Base-by-base conservation (phyloP, 1,284 basidiomycete genomes). In the Melampsora americana region DNA sequence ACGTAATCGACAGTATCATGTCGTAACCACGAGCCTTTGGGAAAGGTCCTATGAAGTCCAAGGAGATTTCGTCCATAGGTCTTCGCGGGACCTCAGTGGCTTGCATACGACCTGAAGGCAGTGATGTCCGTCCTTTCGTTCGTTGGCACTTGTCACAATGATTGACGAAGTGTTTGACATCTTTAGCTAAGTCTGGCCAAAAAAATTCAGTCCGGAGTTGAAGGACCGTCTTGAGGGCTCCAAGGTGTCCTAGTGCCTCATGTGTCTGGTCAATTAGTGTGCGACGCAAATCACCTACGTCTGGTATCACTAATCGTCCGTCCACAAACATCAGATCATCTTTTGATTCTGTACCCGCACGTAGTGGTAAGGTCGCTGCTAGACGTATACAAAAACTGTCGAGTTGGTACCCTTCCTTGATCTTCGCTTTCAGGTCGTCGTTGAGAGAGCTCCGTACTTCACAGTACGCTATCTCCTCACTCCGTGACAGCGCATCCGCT, bases 351-450 rank as follows among this genome's bases (percentile, higher is more conserved):
- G 35, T 39, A n/a, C 44, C 61, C 0, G 26, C 3, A 2, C 61
- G 30, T 23, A 64, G 28, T 18, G 61, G 61, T 18, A 62, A 32
- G 6, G 61, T 26, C 20, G 26, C 26, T 35, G 26, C 26, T 12
- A 64, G n/a, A 23, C 26, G 35, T 66, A 23, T 59, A 14, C n/a
- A 59, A 5, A n/a, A 59, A 3, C 9, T 23, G 28, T 59, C 53
- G 28, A 59, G 53, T 59, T 59, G 53, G 35, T 59, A 23, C 16
- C 53, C 28, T 59, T n/a, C 53, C 16, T 59, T 59, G 53, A 59
- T 32, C 0, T 42, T 66, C 12, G 35, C 7, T 39, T 9, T 39
- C 35, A 39, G 7, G 1, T 39, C 35, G 3, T 39, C 35, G 12
- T 39, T 5, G 3, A 39, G 12, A 3, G 35, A 9, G 35, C 35